Evolutionary conservation across 192 early-diverging fungal species (phyloP), one percentile per base, ranked within the genome.

Genomic region (Piromyces sp.): DNA sequence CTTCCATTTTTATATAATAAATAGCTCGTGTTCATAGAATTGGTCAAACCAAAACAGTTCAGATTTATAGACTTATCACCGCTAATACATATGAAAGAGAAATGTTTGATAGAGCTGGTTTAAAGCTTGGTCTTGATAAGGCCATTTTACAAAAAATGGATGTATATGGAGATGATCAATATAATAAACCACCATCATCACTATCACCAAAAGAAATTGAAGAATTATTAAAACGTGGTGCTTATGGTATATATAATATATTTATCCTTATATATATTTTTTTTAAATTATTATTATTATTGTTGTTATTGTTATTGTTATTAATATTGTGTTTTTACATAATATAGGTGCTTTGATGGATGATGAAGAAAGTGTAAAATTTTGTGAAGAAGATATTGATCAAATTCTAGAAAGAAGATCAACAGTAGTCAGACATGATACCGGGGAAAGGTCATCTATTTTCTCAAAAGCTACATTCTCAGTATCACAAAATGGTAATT

Each of bases 361-460:
- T 83, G 95, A 96, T 82, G 93, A 94, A 78, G 92, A 90, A 58
- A 90, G 89, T 83, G 86, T 88, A 79, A 84, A 91, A 82, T 96
- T 96, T 82, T 94, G 92, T 79, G 94, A 93, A 81, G 95, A 95
- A 89, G 94, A 95, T 80, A 96, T 96, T 87, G 95, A 96, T 80
- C 93, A 92, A 79, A 95, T 94, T 85, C 83, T 93, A 1, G 89
- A 95, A 80, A 88, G 94, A 26, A 87, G 95, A 29, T 92, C 95
- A 4, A 93, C 91, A 13, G 92, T 95, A 19, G 92, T 96, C 81
- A 87, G 88, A 36, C 95, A 96, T 80, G 92, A 95, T 82, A 86
- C 88, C 37, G 29, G 26, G 22, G 86, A 88, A 79, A 89, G 88
- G 82, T 92, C 93, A 0, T 95, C 94, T 0, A 93, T 95, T 19